Evolutionary conservation across 1,284 basidiomycete species (phyloP), one percentile per base, ranked within the genome.

Genomic region (Sphagnurus paluster): DNA sequence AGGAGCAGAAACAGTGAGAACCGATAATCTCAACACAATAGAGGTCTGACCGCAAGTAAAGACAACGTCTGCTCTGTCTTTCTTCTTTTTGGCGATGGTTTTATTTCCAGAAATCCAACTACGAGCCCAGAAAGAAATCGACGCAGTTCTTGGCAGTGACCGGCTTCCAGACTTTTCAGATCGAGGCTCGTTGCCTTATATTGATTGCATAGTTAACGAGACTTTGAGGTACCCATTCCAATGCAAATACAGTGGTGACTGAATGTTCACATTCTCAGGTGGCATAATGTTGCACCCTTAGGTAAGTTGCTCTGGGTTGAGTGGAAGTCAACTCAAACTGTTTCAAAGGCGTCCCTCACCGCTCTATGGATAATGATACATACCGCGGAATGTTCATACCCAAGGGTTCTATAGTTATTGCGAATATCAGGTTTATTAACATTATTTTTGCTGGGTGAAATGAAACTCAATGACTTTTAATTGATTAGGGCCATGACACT

Each of bases 111-210:
- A 72, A 13, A 63, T 70, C 4, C 68, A 75, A 40, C 48, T 49
- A 29, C 66, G 62, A 37, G 77, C 72, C 0, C 76, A 76, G 55
- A 23, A 62, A 6, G 77, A 79, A 49, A 54, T 80, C 4, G 75
- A 78, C 48, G 19, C 52, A 2, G 68, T 75, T 30, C 51, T 76
- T 33, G 72, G 72, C 2, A 44, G 48, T 10, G 61, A 58, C 20
- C 65, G 75, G 20, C 60, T 77, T 1, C 77, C 77, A 2, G 63
- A 59, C 0, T 70, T 75, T 43, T 59, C 42, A n/a, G 66, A 68
- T 39, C 55, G 55, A 11, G 29, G 49, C 1, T 48, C 50, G 4
- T 47, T 67, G 5, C 65, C 61, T 0, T 67, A 64, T 36, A 38
- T 65, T 8, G 54, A 59, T 23, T 59, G 58, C 5, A 43, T 67